phyloP scores from a whole-genome alignment of 1,139 yeast species.

The Scheffersomyces stambukii region DNA sequence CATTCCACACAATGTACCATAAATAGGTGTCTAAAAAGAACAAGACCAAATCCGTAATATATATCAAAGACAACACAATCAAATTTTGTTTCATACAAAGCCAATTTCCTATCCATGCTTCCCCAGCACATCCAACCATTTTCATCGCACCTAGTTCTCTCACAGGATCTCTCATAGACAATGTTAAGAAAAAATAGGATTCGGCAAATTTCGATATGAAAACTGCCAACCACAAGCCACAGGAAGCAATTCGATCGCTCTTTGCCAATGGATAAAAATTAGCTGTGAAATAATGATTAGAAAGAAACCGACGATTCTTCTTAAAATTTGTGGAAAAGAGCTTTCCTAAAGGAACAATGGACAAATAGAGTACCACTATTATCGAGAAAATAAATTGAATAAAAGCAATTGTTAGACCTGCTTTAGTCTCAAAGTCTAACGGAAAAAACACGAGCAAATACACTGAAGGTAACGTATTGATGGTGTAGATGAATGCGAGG shows the following conservation, averaged over 20 bases:
- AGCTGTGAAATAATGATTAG: slow-evolving; percentile 33
- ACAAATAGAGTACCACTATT: slow-evolving; percentile 37
- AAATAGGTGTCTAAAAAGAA: slow-evolving; percentile 52
- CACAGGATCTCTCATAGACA: slow-evolving; percentile 45
- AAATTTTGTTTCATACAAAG: slow-evolving; percentile 39
- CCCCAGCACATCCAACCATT: slow-evolving; percentile 41
- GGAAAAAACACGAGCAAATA: slow-evolving; percentile 31
- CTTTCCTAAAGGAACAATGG: slow-evolving; percentile 43
- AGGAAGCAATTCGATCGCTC: slow-evolving; percentile 36
- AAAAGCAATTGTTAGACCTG: slow-evolving; percentile 35
- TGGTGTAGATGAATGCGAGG: slow-evolving; percentile 22
- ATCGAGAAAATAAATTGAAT: slow-evolving; percentile 44
- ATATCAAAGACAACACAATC: slow-evolving; percentile 34
- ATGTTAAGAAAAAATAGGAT: slow-evolving; percentile 48
- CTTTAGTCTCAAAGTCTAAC: slow-evolving; percentile 17
- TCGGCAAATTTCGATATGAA: slow-evolving; percentile 46
- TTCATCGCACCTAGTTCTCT: slow-evolving; percentile 43
- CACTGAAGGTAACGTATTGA: slow-evolving; percentile 38
- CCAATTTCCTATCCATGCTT: slow-evolving; percentile 34
- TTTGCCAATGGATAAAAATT: slow-evolving; percentile 34
- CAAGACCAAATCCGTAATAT: slow-evolving; percentile 40
- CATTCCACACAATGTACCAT: slow-evolving; percentile 55
- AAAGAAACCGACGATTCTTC: slow-evolving; percentile 24
- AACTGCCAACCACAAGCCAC: slow-evolving; percentile 44
- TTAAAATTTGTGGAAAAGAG: slow-evolving; percentile 23